phyloP scores from a whole-genome alignment of 768 basidiomycete species.

The Mycena albidolilacea region DNA sequence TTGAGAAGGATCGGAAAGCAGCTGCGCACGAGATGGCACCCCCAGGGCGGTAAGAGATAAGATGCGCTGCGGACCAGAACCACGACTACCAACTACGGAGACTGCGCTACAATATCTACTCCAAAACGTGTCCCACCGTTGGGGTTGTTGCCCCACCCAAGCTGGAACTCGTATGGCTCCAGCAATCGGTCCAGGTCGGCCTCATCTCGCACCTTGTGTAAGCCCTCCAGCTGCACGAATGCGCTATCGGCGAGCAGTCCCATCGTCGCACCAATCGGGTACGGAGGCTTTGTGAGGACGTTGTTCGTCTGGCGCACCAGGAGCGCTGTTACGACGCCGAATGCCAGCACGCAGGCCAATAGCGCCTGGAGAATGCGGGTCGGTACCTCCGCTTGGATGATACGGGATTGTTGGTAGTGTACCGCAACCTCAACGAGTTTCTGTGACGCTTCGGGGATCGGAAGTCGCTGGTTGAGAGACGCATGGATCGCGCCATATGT shows the following conservation, averaged over 20 bases:
- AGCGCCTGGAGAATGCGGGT: slow-evolving; percentile 25
- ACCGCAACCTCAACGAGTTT: neutral
- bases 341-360: slow-evolving; percentile 9
- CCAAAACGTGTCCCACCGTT: slow-evolving; percentile 11
- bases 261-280: slow-evolving; percentile 26
- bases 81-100: too few relatives aligned
- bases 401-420: neutral
- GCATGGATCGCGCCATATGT: slow-evolving; percentile 20
- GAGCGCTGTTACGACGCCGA: neutral
- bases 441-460: neutral
- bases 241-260: slow-evolving; percentile 19
- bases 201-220: neutral
- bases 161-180: slow-evolving; percentile 15
- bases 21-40: too few relatives aligned
- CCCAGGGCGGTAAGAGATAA: too few relatives aligned
- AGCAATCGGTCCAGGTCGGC: slow-evolving; percentile 6
- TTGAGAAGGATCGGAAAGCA: too few relatives aligned
- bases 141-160: slow-evolving; percentile 19
- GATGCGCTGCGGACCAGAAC: too few relatives aligned
- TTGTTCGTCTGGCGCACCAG: slow-evolving; percentile 1
- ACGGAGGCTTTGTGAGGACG: neutral
- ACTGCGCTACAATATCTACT: slow-evolving; percentile 7
- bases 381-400: slow-evolving; percentile 23
- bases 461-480: slow-evolving; percentile 4
- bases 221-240: slow-evolving; percentile 23